Evolutionary conservation across 2,329 filamentous ascomycete species (phyloP), one percentile per base, ranked within the genome.

Genomic region (Phyllosticta ampelicida): DNA sequence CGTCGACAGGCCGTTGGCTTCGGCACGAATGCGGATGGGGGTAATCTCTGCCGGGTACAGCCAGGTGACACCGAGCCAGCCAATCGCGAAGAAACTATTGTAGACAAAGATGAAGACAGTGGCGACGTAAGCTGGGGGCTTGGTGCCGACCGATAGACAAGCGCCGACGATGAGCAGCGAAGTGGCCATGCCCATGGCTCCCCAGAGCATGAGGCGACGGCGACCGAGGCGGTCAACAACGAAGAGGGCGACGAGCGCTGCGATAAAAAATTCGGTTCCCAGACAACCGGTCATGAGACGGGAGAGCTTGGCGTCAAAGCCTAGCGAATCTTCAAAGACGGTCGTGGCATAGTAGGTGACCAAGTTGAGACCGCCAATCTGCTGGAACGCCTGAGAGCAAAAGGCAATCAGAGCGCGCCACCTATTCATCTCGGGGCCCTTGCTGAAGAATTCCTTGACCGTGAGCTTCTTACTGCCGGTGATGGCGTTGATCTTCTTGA

Each of bases 341-440:
- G 54, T 56, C 20, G 58, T 59, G 19, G 56, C 51, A 26, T 60
- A 60, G 44, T 60, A 59, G 9, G 55, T 60, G 21, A 60, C 59
- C 49, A 58, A 26, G 50, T 68, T 68, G 29, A 79, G 81, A 1
- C 80, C 80, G n/a, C 76, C 78, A 5, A 84, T 71, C 61, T 86
- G 83, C 66, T 85, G 83, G 76, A 85, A 82, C 50, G 85, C 73
- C 68, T 86, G 82, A 5, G 77, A 77, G n/a, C 75, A 77, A 1
- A 79, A 74, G 13, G 82, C 83, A 8, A 86, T 74, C 36, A 84
- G 60, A 73, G 84, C 80, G 51, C 83, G 77, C 16, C 83, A 78
- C 71, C 85, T 78, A 65, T 86, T 81, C 71, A 86, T 83, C 0
- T 80, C 83, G 71, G 81, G 83, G 62, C 83, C 82, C 56, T 77